phyloP scores from a whole-genome alignment of 257 asterid genomes.

The Solanum tacnaense region DNA sequence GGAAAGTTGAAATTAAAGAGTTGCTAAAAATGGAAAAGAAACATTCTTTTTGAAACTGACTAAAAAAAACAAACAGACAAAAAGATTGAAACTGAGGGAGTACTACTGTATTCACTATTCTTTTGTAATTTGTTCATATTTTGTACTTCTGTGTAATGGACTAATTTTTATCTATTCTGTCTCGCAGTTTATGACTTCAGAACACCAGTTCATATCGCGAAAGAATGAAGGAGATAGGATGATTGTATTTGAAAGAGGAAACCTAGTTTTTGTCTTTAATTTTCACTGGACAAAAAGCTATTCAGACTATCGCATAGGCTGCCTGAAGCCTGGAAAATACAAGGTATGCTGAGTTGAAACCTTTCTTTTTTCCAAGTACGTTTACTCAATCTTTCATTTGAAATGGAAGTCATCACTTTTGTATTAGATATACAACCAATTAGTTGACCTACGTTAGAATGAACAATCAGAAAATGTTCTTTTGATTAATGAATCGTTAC shows the following conservation, averaged over 20 bases:
- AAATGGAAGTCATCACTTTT: background rate
- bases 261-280: slow-evolving; percentile 80
- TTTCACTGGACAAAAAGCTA: slow-evolving; percentile 82
- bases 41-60: background rate
- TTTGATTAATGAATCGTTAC: background rate
- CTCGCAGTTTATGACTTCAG: slow-evolving; percentile 88
- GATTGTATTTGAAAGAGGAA: slow-evolving; percentile 73
- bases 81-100: background rate
- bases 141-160: background rate
- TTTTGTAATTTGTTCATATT: background rate
- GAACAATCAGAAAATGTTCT: background rate
- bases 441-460: background rate
- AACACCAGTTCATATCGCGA: slow-evolving; percentile 77
- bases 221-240: slow-evolving; percentile 74
- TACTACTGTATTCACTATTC: background rate
- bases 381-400: background rate
- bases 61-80: background rate
- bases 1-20: background rate
- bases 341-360: slow-evolving; percentile 36
- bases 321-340: slow-evolving; percentile 88
- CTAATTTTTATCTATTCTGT: background rate
- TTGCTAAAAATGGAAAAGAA: background rate
- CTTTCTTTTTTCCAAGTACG: background rate
- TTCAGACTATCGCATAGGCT: slow-evolving; percentile 78
- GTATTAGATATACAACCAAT: background rate